Base-by-base conservation (phyloP, 495 filamentous ascomycete genomes). In the Penicillium cataractarum region DNA sequence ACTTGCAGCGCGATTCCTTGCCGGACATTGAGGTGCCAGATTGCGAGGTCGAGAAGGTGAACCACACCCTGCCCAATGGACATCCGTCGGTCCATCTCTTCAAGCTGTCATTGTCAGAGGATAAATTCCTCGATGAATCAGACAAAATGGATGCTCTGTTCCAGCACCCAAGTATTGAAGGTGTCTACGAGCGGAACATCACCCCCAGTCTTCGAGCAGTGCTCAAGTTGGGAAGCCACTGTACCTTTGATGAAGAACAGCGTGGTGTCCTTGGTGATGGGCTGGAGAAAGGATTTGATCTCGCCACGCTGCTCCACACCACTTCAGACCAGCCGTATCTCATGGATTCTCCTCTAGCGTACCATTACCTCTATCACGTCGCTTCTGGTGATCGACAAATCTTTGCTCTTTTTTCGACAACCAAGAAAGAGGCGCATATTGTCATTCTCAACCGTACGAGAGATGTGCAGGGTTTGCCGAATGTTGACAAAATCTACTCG, bases 51-150 rank as follows among this genome's bases (percentile, higher is more conserved):
- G 92, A 98, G 70, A 97, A 97, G 68, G 92, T 96, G 65, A 90
- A 86, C 63, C 91, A 96, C 72, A 95, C 91, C 4, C 76, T 99
- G 9, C 95, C 95, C 24, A 99, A 99, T 73, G 95, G 95, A 7
- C 95, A 98, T 75, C 89, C 91, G 7, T 97, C 94, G 0, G 88
- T 91, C 17, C 91, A 98, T 77, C 82, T 99, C 10, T 98, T 97
- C 83, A 96, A 94, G 75, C 82, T 99, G 52, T 91, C 87, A 0
- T 87, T 99, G 73, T 83, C 92, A 0, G 95, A 99, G 71, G 90
- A 95, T 46, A 83, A 89, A 4, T 99, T 93, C 74, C 84, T 97
- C 39, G 84, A 86, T 46, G 91, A 98, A 68, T 80, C 88, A 0
- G 86, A 92, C 50, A 94, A 95, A 70, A 88, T 99, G 50, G 84